These are phyloP conservation scores for Byssochlamys sp. DNA, from an alignment of 2,329 filamentous ascomycete species.

Conservation along the genomic window DNA sequence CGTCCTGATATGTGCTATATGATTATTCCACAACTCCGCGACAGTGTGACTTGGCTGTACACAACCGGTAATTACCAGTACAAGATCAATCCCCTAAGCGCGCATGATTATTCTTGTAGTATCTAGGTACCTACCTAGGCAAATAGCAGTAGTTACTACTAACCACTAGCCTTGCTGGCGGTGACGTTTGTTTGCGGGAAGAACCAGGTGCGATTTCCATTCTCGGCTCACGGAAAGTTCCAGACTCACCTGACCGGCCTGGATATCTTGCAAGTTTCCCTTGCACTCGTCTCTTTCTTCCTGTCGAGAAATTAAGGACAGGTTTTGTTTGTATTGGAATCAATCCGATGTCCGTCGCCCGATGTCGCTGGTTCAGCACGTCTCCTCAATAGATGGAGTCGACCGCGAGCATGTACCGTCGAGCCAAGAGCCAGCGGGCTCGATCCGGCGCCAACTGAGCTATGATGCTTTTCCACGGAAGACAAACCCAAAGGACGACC, in stretches of 20 bases:
- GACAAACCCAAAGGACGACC: constrained; percentile 28
- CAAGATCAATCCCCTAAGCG: too few relatives aligned
- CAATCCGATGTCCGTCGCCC: background rate
- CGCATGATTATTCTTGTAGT: too few relatives aligned
- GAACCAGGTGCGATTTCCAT: background rate
- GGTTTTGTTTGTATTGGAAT: background rate
- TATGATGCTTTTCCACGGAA: constrained; percentile 41
- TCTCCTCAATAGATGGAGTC: constrained; percentile 40
- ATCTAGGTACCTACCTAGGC: background rate
- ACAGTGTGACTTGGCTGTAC: background rate
- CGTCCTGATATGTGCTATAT: background rate
- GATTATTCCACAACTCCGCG: background rate
- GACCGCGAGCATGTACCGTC: constrained; percentile 30
- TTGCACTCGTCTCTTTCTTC: background rate
- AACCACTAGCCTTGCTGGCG: background rate
- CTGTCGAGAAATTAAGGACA: background rate
- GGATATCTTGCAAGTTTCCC: background rate
- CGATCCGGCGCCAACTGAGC: constrained; percentile 33
- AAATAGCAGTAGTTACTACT: background rate
- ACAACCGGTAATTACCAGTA: background rate
- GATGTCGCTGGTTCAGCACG: constrained; percentile 46
- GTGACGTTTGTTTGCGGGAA: background rate
- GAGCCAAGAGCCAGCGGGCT: constrained; percentile 16
- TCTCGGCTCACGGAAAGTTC: background rate
- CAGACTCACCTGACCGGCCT: background rate